phyloP scores from a whole-genome alignment of 768 basidiomycete genomes.

The Hericium rajendrae region DNA sequence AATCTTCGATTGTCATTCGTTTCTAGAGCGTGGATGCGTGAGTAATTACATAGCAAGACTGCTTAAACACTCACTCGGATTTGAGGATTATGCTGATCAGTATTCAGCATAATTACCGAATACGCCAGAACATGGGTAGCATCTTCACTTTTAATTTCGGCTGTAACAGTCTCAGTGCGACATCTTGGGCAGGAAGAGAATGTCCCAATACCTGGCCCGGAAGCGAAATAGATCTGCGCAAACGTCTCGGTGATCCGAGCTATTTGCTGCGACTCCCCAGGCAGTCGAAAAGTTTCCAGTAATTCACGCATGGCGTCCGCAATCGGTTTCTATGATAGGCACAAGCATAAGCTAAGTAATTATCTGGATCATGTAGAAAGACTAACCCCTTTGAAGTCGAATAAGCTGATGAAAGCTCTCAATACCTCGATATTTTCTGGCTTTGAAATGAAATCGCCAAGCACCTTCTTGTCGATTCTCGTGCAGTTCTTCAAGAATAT shows the following conservation, averaged over 20 bases:
- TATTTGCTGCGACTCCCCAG: conserved; percentile 94
- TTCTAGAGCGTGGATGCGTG: conserved; percentile 40
- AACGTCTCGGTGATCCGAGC: conserved; percentile 90
- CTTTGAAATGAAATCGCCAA: conserved; percentile 89
- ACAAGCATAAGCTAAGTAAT: background rate
- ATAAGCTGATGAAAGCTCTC: conserved; percentile 78
- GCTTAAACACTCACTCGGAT: conserved; percentile 48
- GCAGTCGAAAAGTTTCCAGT: conserved; percentile 86
- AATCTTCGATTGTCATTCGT: conserved; percentile 95
- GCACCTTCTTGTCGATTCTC: conserved; percentile 81
- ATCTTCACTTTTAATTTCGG: conserved; percentile 84
- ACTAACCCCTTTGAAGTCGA: conserved; percentile 82
- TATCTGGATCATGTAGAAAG: background rate
- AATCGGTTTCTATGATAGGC: conserved; percentile 64
- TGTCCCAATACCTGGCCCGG: conserved; percentile 51
- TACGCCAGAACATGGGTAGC: conserved; percentile 91
- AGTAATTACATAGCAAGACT: background rate
- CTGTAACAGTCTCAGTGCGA: conserved; percentile 27
- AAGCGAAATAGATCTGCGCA: conserved; percentile 82
- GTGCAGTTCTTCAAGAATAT: conserved; percentile 78
- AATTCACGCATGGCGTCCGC: conserved; percentile 95
- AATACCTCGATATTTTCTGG: conserved; percentile 81
- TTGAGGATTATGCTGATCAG: conserved; percentile 93
- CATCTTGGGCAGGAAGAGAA: background rate
- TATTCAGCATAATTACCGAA: conserved; percentile 97